Evolutionary conservation across 2,329 filamentous ascomycete genomes (phyloP).

Genomic region (Aspergillus sp.): DNA sequence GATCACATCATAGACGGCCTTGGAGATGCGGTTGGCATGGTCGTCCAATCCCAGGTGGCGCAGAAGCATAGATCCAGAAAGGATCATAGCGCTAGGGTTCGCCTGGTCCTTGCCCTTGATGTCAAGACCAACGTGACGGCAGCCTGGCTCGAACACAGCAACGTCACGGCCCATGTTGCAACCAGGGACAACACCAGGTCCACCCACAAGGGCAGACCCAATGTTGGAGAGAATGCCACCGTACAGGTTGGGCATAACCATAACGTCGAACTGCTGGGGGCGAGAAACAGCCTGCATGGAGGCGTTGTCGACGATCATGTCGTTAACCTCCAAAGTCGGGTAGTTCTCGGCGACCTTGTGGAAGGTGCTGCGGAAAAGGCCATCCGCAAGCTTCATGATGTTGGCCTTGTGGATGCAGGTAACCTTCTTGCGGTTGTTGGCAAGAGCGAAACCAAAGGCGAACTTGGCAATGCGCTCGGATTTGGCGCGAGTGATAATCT

Average conservation of each 20-base stretch:
- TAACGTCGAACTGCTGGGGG: conserved; percentile 98
- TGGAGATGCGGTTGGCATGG: conserved; percentile 97
- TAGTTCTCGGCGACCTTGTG: conserved; percentile 91
- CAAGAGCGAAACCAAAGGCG: conserved; percentile 94
- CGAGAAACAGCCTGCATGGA: conserved; percentile 97
- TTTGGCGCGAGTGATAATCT: conserved; percentile 99
- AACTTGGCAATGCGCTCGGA: conserved; percentile 99
- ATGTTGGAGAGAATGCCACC: conserved; percentile 99
- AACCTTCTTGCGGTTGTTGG: conserved; percentile 99
- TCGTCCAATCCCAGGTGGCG: conserved; percentile 96
- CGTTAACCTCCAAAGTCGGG: conserved; percentile 91
- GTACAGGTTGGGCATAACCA: conserved; percentile 99
- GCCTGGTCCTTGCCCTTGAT: conserved; percentile 99
- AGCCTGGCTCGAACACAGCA: conserved; percentile 97
- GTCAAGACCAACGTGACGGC: conserved; percentile 97
- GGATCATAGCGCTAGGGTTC: conserved; percentile 93
- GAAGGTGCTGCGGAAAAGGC: conserved; percentile 98
- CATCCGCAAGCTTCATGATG: conserved; percentile 99
- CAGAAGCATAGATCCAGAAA: conserved; percentile 95
- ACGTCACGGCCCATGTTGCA: conserved; percentile 99
- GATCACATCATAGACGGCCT: conserved; percentile 75
- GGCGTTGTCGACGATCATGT: conserved; percentile 99
- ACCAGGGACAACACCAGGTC: conserved; percentile 93
- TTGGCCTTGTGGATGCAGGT: conserved; percentile 99
- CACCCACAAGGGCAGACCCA: conserved; percentile 92